These are phyloP conservation scores for Penicillium sp. DNA, from an alignment of 2,329 filamentous ascomycete species.

Conservation along the genomic window DNA sequence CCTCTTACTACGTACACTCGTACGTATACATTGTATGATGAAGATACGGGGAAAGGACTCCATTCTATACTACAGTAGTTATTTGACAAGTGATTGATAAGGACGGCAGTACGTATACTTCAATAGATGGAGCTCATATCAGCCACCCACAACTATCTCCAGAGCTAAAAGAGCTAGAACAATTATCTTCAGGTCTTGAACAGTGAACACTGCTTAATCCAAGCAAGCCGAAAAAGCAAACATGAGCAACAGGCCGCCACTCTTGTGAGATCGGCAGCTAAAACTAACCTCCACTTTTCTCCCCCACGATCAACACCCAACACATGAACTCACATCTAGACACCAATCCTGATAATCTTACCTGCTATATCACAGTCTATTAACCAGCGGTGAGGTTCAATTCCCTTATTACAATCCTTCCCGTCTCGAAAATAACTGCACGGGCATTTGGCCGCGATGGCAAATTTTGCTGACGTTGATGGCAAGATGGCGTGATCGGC, in stretches of 20 bases:
- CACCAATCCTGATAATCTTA: background rate
- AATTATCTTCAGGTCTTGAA: background rate
- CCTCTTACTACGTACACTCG: background rate
- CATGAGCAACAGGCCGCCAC: constrained; percentile 30
- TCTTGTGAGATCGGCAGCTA: constrained; percentile 39
- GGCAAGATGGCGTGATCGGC: constrained; percentile 33
- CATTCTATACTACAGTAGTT: background rate
- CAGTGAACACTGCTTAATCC: background rate
- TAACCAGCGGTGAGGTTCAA: constrained; percentile 25
- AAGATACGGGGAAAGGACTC: background rate
- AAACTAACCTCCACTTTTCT: constrained; percentile 28
- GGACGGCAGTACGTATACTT: background rate
- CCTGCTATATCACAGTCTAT: background rate
- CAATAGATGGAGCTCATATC: background rate
- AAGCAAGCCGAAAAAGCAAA: background rate
- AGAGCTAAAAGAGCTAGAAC: background rate
- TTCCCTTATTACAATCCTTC: background rate
- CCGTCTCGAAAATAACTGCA: background rate
- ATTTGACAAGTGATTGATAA: background rate
- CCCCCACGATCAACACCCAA: constrained; percentile 13
- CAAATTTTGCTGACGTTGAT: constrained; percentile 33
- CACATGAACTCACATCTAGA: background rate
- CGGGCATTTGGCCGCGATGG: constrained; percentile 22
- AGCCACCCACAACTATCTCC: background rate
- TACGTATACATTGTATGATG: background rate